Evolutionary conservation across 169 alveolate genomes (phyloP).

Genomic region (Eimeria sp.): DNA sequence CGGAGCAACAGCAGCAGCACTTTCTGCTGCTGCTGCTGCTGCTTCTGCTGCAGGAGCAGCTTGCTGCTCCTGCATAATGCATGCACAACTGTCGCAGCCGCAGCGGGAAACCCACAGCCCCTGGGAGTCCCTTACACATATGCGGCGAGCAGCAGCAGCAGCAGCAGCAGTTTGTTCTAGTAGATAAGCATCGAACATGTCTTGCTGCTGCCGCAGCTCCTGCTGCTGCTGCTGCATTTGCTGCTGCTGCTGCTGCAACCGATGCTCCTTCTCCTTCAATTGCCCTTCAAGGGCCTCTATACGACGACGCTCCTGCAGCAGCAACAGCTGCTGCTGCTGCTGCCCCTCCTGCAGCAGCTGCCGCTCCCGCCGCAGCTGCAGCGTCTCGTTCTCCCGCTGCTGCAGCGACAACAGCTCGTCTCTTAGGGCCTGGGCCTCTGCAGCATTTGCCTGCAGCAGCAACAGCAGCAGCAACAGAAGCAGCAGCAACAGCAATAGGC

Average conservation of each 20-base stretch:
- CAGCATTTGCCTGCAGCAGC: background rate
- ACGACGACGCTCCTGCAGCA: conserved; percentile 57
- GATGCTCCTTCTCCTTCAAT: conserved; percentile 26
- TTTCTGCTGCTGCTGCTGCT: conserved; percentile 7
- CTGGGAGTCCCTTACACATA: conserved; percentile 30
- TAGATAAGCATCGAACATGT: conserved; percentile 15
- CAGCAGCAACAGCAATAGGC: conserved; percentile 20
- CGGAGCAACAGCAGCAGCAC: conserved; percentile 6
- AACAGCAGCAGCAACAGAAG: conserved; percentile 65
- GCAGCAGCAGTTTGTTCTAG: conserved; percentile 65
- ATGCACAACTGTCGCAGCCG: conserved; percentile 55
- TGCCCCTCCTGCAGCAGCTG: conserved; percentile 60
- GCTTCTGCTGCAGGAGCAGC: conserved; percentile 35
- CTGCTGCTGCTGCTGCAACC: conserved; percentile 68
- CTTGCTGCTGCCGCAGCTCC: conserved; percentile 76
- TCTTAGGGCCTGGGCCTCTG: background rate
- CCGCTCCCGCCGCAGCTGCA: conserved; percentile 31
- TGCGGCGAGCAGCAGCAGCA: conserved; percentile 50
- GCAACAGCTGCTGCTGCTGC: conserved; percentile 75
- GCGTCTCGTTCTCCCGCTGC: conserved; percentile 38
- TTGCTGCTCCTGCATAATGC: background rate
- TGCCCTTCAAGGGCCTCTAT: conserved; percentile 29
- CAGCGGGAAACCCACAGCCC: conserved; percentile 68
- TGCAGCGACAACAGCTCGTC: background rate
- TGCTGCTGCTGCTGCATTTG: conserved; percentile 46